phyloP scores from a whole-genome alignment of 2,329 filamentous ascomycete species.

The Claviceps sp. region DNA sequence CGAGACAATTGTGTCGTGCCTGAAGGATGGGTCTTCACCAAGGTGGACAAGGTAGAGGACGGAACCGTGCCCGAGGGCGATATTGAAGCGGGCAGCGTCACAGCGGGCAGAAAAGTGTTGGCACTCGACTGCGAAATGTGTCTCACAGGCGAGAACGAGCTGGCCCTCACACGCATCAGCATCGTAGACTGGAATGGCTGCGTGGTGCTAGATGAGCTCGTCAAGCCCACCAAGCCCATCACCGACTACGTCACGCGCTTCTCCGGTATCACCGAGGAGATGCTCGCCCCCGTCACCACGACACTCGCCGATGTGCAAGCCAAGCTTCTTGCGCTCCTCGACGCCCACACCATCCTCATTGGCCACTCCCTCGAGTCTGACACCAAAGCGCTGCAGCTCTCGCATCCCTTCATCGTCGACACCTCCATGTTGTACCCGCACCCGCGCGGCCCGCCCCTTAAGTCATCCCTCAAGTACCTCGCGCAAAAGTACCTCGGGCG shows the following conservation, averaged over 20 bases:
- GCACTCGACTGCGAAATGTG: conserved; percentile 98
- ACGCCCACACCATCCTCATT: conserved; percentile 58
- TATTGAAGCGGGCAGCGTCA: conserved; percentile 70
- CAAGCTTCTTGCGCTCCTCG: conserved; percentile 58
- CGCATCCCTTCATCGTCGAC: conserved; percentile 88
- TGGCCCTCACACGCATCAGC: conserved; percentile 80
- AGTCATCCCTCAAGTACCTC: conserved; percentile 82
- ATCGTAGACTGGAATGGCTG: conserved; percentile 75
- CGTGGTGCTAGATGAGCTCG: conserved; percentile 74
- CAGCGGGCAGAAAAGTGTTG: conserved; percentile 64
- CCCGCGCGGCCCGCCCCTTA: conserved; percentile 75
- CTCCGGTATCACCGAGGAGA: conserved; percentile 82
- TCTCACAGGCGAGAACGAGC: conserved; percentile 64
- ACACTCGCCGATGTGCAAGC: conserved; percentile 71
- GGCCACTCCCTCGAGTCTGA: conserved; percentile 77
- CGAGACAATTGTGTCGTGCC: conserved; percentile 38
- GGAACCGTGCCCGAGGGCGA: conserved; percentile 54
- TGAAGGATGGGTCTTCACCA: conserved; percentile 73
- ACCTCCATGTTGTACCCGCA: conserved; percentile 85
- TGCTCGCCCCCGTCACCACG: conserved; percentile 73
- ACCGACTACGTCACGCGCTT: conserved; percentile 83
- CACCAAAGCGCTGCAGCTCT: conserved; percentile 68
- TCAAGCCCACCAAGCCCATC: conserved; percentile 81
- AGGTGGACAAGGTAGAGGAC: conserved; percentile 51
- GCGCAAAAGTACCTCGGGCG: conserved; percentile 72